These are phyloP conservation scores for Erigeron canadensis DNA, from an alignment of 129 eudicot species.

Conservation along the genomic window DNA sequence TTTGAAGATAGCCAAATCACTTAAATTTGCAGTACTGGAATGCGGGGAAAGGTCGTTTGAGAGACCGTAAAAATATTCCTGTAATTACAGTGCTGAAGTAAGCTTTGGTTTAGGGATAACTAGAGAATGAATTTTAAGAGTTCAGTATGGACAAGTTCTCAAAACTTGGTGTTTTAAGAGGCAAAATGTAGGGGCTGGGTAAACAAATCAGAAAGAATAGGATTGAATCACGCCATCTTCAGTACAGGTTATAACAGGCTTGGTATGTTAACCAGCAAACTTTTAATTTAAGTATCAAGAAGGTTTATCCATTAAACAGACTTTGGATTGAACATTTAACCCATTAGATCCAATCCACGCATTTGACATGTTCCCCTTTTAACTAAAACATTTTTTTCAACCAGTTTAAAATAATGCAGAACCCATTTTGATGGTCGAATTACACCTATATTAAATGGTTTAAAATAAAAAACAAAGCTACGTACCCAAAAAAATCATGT, in stretches of 20 bases:
- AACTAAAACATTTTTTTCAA: neutral
- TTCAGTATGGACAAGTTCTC: neutral
- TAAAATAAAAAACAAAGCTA: neutral
- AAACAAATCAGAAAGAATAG: neutral
- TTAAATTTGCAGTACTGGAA: conserved; percentile 76
- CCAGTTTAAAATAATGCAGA: neutral
- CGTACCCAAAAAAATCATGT: neutral
- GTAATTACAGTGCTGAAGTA: conserved; percentile 14
- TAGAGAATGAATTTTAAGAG: neutral
- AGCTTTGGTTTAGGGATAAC: neutral
- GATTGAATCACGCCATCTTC: neutral
- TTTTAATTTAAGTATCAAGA: neutral
- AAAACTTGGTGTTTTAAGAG: neutral
- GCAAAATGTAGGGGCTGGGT: neutral
- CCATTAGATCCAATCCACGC: neutral
- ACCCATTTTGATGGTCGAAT: neutral
- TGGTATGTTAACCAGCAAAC: neutral
- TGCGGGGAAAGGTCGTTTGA: conserved; percentile 95
- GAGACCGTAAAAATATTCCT: conserved; percentile 95
- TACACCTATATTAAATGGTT: neutral
- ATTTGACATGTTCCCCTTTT: neutral
- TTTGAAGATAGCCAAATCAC: conserved; percentile 69
- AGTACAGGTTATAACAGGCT: neutral
- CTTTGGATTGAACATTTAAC: neutral
- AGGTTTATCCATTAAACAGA: neutral